Evolutionary conservation across 179 eudicot species (phyloP).

Genomic region (Carnegiea gigantea): DNA sequence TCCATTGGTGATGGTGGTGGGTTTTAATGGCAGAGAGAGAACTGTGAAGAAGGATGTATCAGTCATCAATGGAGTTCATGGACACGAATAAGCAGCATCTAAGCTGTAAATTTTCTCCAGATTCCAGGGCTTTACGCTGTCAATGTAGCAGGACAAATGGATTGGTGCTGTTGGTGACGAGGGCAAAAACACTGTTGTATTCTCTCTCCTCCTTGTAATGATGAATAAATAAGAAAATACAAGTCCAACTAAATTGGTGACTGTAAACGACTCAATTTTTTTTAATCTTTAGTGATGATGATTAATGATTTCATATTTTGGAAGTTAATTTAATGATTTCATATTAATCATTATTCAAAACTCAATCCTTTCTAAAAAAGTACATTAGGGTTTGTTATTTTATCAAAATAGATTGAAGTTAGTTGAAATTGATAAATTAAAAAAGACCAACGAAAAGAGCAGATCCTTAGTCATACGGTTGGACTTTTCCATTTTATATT

Average conservation of each 20-base stretch:
- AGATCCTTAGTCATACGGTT: too few relatives aligned
- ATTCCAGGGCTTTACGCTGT: neutral
- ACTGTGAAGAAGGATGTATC: neutral
- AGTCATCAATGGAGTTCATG: constrained; percentile 1
- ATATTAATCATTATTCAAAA: too few relatives aligned
- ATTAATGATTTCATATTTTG: neutral
- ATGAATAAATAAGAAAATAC: neutral
- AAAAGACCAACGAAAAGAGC: too few relatives aligned
- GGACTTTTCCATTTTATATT: too few relatives aligned
- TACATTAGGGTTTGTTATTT: too few relatives aligned
- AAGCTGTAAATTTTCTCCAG: neutral
- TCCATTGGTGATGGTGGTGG: neutral
- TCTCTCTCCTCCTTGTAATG: neutral
- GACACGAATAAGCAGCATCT: neutral
- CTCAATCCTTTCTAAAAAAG: too few relatives aligned
- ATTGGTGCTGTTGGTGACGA: neutral
- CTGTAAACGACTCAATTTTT: neutral
- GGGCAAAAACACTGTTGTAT: neutral
- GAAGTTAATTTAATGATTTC: too few relatives aligned
- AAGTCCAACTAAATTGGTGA: neutral
- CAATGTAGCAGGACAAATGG: neutral
- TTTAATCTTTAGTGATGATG: neutral
- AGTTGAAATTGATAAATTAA: too few relatives aligned
- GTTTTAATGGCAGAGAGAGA: neutral
- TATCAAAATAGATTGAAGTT: too few relatives aligned